Conservation (phyloP, 192 early-diverging fungal genomes). For the Entomortierella chlamydospora region DNA sequence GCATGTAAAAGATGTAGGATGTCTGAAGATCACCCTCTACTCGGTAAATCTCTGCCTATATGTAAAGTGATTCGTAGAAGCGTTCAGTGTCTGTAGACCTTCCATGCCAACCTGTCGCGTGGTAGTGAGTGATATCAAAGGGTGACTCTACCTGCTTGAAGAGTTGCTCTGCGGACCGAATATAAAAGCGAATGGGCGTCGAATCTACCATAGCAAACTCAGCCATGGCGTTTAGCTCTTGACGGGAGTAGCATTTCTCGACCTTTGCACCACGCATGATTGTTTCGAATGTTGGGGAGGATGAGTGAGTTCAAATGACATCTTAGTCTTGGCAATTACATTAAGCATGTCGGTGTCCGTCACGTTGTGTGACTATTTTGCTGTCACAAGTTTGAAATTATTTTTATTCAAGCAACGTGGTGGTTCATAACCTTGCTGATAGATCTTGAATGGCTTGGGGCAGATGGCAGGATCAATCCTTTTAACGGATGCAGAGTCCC, state of each 20-base stretch:
- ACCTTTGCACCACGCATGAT: conserved; percentile 35
- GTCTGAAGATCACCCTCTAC: conserved; percentile 73
- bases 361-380: too few species aligned
- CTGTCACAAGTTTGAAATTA: neutral
- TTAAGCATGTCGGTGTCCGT: too few species aligned
- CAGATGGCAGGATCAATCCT: conserved; percentile 32
- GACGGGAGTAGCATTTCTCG: conserved; percentile 30
- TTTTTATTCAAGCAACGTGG: neutral
- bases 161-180: conserved; percentile 59
- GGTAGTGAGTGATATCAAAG: too few species aligned
- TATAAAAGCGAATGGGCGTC: conserved; percentile 58
- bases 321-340: too few species aligned
- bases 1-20: conserved; percentile 79
- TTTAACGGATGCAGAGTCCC: conserved; percentile 7
- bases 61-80: neutral
- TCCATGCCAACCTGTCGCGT: too few species aligned
- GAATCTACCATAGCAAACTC: conserved; percentile 36
- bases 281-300: neutral
- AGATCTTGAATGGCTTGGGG: conserved; percentile 19
- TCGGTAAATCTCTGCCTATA: conserved; percentile 63
- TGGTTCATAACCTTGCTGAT: neutral
- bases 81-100: too few species aligned
- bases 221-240: conserved; percentile 51
- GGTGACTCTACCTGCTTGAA: conserved; percentile 53
- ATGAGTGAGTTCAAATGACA: neutral